Percentiles rank a stretch among this genome's conserved stretches.
Evolutionary conservation across 345 rosid species (phyloP).

Genomic region (Limnanthes douglasii): DNA sequence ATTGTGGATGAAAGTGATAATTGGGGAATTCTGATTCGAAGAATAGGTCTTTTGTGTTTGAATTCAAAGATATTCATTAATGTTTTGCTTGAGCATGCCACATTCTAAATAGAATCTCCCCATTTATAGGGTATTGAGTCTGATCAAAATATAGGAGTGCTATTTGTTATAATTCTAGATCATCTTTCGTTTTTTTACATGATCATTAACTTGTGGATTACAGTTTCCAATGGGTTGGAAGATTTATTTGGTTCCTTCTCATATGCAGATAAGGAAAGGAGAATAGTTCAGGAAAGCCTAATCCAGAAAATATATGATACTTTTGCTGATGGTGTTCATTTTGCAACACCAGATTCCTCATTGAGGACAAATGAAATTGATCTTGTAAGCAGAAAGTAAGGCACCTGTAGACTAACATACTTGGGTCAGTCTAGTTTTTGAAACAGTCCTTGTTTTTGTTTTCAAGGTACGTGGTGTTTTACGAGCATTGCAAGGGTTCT

Average conservation of each 20-base stretch:
- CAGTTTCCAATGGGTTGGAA: conserved; percentile 2
- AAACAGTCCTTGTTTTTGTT: neutral
- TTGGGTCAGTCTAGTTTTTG: neutral
- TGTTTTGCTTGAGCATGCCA: too few relatives aligned
- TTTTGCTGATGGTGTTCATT: conserved; percentile 18
- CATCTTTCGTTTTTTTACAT: neutral
- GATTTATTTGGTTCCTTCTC: neutral
- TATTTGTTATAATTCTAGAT: too few relatives aligned
- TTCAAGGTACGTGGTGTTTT: conserved; percentile 42
- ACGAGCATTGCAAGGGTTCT: conserved; percentile 70
- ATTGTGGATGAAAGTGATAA: too few relatives aligned
- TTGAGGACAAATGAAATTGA: conserved; percentile 40
- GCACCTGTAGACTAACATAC: too few relatives aligned
- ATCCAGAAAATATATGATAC: conserved; percentile 18
- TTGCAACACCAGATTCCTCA: conserved; percentile 20
- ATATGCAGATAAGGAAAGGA: neutral
- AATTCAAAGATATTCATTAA: too few relatives aligned
- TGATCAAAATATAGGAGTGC: too few relatives aligned
- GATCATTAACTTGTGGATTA: neutral
- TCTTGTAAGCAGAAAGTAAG: conserved; percentile 24
- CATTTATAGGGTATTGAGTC: too few relatives aligned
- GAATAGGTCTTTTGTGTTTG: too few relatives aligned
- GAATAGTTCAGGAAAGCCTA: conserved; percentile 9
- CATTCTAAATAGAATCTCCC: too few relatives aligned
- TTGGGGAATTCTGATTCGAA: too few relatives aligned